These are phyloP conservation scores for Phytophthora sansomeana DNA, from an alignment of 352 stramenopile species.

Conservation along the genomic window DNA sequence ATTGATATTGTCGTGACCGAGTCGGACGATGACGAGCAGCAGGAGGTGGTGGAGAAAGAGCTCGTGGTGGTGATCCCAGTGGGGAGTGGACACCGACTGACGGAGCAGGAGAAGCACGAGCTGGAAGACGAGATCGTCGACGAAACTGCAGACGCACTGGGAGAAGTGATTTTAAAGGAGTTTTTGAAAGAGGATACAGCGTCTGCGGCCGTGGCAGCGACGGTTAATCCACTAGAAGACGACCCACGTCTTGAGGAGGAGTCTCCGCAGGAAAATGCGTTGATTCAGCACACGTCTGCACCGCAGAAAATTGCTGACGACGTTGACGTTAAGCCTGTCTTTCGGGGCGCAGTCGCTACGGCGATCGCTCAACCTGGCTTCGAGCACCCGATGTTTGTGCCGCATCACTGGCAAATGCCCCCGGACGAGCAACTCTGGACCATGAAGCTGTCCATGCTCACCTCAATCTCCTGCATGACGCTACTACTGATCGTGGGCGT, in stretches of 20 bases:
- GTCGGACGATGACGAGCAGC: constrained; percentile 10
- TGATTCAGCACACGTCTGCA: background rate
- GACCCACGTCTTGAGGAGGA: constrained; percentile 12
- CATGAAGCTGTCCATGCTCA: constrained; percentile 40
- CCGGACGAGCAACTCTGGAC: constrained; percentile 33
- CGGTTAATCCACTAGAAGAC: background rate
- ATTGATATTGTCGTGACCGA: constrained; percentile 30
- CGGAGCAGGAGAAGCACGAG: constrained; percentile 9
- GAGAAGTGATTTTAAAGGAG: constrained; percentile 18
- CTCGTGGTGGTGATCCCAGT: constrained; percentile 15
- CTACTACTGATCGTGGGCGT: constrained; percentile 34
- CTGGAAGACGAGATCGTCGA: constrained; percentile 19
- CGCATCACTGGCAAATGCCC: constrained; percentile 25
- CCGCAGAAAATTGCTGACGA: background rate
- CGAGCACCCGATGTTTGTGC: constrained; percentile 23
- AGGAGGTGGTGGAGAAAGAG: constrained; percentile 13
- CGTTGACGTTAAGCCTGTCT: constrained; percentile 1
- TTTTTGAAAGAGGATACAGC: constrained; percentile 11
- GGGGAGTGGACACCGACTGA: constrained; percentile 18
- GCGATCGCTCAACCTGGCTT: constrained; percentile 17
- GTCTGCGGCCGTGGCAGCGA: background rate
- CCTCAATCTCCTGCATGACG: constrained; percentile 30
- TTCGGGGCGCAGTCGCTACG: constrained; percentile 20
- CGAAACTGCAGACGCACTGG: constrained; percentile 20
- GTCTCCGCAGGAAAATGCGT: constrained; percentile 5